Evolutionary conservation across 257 asterid species (phyloP).

Genomic region (Nicotiana obtusifolia): DNA sequence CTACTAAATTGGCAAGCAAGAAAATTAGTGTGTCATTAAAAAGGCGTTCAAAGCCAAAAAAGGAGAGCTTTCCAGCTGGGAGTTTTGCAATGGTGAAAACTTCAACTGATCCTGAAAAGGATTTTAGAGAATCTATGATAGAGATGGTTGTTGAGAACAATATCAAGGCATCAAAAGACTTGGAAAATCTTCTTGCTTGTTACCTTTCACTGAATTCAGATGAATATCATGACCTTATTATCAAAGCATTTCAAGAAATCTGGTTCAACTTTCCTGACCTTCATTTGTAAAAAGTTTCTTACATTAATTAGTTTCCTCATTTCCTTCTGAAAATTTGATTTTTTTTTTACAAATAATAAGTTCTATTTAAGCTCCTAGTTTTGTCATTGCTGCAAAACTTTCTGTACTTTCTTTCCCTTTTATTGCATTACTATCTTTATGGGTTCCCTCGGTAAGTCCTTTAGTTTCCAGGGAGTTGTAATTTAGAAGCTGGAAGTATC

Average conservation of each 20-base stretch:
- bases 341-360: neutral
- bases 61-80: conserved; percentile 29
- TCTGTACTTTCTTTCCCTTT: neutral
- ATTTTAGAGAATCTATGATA: conserved; percentile 83
- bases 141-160: conserved; percentile 88
- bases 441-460: neutral
- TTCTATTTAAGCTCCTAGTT: neutral
- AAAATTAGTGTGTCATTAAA: conserved; percentile 25
- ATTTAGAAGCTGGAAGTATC: neutral
- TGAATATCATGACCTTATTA: conserved; percentile 66
- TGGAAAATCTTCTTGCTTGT: conserved; percentile 86
- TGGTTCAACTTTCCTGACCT: conserved; percentile 59
- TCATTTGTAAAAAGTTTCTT: neutral
- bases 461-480: neutral
- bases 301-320: neutral
- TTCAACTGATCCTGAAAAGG: conserved; percentile 76
- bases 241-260: conserved; percentile 78
- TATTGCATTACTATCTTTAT: neutral
- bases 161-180: conserved; percentile 54
- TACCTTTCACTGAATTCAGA: conserved; percentile 68
- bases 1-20: conserved; percentile 37
- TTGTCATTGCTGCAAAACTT: neutral
- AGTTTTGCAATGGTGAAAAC: conserved; percentile 87
- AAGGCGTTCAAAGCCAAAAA: conserved; percentile 10
- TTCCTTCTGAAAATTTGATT: too few species aligned